A percentile compares a stretch with the other conserved stretches of the same genome.
Evolutionary conservation across 768 basidiomycete genomes (phyloP).

Genomic region (Lactarius hengduanensis): DNA sequence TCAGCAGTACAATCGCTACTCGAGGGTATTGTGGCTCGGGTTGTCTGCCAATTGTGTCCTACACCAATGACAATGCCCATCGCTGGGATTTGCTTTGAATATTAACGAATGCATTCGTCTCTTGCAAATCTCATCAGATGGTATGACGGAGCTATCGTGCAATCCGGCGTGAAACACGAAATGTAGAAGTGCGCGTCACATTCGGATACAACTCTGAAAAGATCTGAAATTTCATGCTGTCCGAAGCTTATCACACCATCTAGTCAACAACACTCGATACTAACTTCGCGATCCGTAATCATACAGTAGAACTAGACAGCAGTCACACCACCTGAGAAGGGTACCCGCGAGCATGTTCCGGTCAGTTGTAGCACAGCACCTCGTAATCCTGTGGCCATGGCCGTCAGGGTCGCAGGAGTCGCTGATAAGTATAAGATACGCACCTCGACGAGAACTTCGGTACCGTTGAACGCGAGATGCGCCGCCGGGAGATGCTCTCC

Average conservation of each 20-base stretch:
- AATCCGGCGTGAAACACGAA: background rate
- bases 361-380: constrained; percentile 39
- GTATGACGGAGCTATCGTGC: background rate
- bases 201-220: background rate
- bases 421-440: constrained; percentile 20
- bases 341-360: background rate
- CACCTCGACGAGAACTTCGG: constrained; percentile 54
- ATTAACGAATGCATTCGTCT: background rate
- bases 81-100: background rate
- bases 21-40: background rate
- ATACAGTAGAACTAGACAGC: background rate
- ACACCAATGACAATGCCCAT: background rate
- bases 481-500: constrained; percentile 52
- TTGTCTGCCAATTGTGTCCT: background rate
- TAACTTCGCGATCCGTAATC: background rate
- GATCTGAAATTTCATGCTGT: background rate
- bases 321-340: background rate
- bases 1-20: background rate
- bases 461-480: constrained; percentile 50
- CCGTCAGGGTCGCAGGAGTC: background rate
- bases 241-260: background rate
- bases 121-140: background rate
- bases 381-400: constrained; percentile 39
- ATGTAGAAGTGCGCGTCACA: background rate
- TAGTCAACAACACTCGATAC: background rate